Conservation (phyloP, 176 grass and related monocot genomes). For the Saccharum officinarum region DNA sequence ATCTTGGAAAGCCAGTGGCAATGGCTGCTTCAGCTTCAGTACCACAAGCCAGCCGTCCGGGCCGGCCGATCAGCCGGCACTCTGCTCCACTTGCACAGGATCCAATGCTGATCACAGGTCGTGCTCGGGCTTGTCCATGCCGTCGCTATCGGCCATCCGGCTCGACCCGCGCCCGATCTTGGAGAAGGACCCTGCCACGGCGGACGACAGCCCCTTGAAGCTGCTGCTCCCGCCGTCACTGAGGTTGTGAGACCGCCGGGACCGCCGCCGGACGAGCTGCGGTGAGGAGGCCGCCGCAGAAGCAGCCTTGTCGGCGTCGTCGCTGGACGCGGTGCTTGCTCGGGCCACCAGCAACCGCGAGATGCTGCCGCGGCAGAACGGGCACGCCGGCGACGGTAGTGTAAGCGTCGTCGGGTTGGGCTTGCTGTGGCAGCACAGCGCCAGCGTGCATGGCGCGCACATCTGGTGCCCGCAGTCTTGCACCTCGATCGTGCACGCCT, state of each 20-base stretch:
- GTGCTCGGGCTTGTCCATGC: conserved; percentile 48
- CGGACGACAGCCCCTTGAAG: conserved; percentile 75
- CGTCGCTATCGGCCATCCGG: conserved; percentile 10
- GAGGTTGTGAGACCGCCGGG: conserved; percentile 55
- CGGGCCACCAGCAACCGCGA: conserved; percentile 66
- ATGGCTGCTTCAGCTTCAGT: not conserved
- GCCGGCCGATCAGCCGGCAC: not conserved
- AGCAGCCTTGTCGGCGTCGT: conserved; percentile 16
- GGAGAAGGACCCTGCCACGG: conserved; percentile 45
- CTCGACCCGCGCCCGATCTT: conserved; percentile 64
- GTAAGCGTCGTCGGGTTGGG: conserved; percentile 51
- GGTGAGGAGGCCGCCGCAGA: conserved; percentile 11
- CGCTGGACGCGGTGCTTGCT: not conserved
- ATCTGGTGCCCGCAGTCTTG: conserved; percentile 89
- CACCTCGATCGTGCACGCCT: conserved; percentile 88
- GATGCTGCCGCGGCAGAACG: conserved; percentile 89
- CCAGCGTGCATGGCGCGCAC: conserved; percentile 85
- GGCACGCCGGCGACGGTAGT: conserved; percentile 61
- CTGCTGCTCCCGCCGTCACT: conserved; percentile 74
- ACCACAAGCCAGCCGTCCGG: not conserved
- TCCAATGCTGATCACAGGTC: conserved; percentile 14
- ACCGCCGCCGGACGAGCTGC: conserved; percentile 46
- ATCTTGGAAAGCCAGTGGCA: not conserved
- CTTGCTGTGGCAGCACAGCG: conserved; percentile 94
- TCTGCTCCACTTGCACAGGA: not conserved